Base-by-base conservation (phyloP, 2,329 filamentous ascomycete genomes). In the Alternaria consortialis region DNA sequence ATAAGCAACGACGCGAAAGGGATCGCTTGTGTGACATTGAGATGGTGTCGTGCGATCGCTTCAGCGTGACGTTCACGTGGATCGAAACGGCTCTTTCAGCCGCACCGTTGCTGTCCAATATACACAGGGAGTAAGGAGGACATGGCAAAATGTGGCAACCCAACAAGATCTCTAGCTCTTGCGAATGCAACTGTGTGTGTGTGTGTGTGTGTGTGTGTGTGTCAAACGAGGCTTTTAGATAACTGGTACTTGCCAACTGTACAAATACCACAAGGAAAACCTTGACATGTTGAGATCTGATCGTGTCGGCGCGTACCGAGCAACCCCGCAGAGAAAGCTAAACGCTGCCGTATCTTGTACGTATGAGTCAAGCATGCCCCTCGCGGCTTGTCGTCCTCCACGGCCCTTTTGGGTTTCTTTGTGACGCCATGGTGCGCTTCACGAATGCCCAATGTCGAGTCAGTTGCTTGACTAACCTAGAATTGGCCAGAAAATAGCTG, bases 371-470 rank as follows among this genome's bases (percentile, higher is more conserved):
- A 50, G 46, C 31, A 36, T 36, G 32, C n/a, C 23, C 20, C 23
- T 36, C 46, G 32, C 17, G 20, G 15, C 31, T 31, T 50, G 32
- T 11, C 31, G 13, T 29, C 42, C 7, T 50, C 34, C 46, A 43
- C 44, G 25, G 44, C 32, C 39, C 34, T 36, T 44, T 42, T 46
- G 34, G 39, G 52, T 12, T 52, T 23, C 15, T 23, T 56, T 46
- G 23, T 60, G 53, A 60, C 56, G 58, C 53, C 31, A 57, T 52
- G 32, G 56, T 60, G 58, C 53, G 34, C 58, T 47, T 40, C 32
- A 47, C 23, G 4, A 12, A 56, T 27, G n/a, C 25, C 46, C 34
- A 51, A 57, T 34, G 23, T 51, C 29, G 51, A 59, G 51, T 52
- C 46, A 47, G 32, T 37, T 36, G 32, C 7, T 50, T n/a, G 20